Percentiles rank a stretch among this genome's conserved stretches.
These are phyloP conservation scores for Theileria equi DNA, from an alignment of 169 alveolate species.

Conservation along the genomic window DNA sequence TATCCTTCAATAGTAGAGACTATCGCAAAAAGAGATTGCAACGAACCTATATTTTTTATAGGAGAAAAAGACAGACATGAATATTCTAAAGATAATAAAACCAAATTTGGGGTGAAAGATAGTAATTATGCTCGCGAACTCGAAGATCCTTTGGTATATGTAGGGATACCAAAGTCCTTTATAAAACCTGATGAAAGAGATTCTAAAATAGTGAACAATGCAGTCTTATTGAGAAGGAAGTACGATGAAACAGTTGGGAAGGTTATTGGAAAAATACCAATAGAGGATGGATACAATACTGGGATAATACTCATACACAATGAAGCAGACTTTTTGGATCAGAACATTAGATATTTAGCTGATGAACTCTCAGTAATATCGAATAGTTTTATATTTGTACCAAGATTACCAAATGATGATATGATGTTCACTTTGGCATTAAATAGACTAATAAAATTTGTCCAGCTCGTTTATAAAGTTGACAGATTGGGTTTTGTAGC, in stretches of 20 bases:
- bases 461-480: slow-evolving; percentile 44
- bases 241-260: slow-evolving; percentile 24
- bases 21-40: slow-evolving; percentile 13
- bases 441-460: slow-evolving; percentile 43
- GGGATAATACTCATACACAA: slow-evolving; percentile 52
- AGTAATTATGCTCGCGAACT: not conserved
- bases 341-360: slow-evolving; percentile 51
- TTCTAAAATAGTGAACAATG: slow-evolving; percentile 14
- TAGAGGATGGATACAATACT: slow-evolving; percentile 5
- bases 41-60: slow-evolving; percentile 34
- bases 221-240: slow-evolving; percentile 12
- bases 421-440: slow-evolving; percentile 19
- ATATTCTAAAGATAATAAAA: not conserved
- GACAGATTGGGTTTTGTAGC: slow-evolving; percentile 52
- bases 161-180: slow-evolving; percentile 42
- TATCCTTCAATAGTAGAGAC: slow-evolving; percentile 22
- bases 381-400: slow-evolving; percentile 38
- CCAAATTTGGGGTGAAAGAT: not conserved
- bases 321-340: slow-evolving; percentile 50
- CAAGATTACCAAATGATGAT: slow-evolving; percentile 36
- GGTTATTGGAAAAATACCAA: slow-evolving; percentile 26
- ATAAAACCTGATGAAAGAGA: slow-evolving; percentile 18
- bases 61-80: no score
- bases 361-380: slow-evolving; percentile 45
- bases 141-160: slow-evolving; percentile 29